Percentiles rank a stretch among this genome's conserved stretches.
Evolutionary conservation across 257 asterid species (phyloP).

Genomic region (Petunia axillaris): DNA sequence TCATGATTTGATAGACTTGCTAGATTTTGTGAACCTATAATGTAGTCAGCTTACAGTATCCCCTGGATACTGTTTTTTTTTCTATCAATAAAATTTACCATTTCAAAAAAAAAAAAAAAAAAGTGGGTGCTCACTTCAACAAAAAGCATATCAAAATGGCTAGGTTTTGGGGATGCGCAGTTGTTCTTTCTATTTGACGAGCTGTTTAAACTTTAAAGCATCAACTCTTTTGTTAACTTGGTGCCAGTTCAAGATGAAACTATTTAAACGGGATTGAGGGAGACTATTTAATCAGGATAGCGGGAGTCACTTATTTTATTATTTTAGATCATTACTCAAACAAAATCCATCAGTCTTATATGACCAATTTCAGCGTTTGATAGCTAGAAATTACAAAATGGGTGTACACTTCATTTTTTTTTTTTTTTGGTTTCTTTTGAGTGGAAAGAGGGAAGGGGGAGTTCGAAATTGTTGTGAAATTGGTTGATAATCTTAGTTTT

Average conservation of each 20-base stretch:
- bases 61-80: too few relatives aligned
- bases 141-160: slow-evolving; percentile 4
- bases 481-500: not conserved
- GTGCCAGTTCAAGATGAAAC: not conserved
- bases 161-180: not conserved
- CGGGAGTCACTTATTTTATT: not conserved
- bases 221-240: not conserved
- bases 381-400: slow-evolving; percentile 6
- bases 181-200: not conserved
- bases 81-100: too few relatives aligned
- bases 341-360: slow-evolving; percentile 5
- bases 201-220: not conserved
- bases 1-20: too few relatives aligned
- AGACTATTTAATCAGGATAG: not conserved
- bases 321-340: not conserved
- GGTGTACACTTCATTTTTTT: not conserved
- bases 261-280: not conserved
- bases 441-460: not conserved
- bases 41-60: too few relatives aligned
- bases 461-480: not conserved
- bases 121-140: too few relatives aligned
- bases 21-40: too few relatives aligned
- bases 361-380: slow-evolving; percentile 16
- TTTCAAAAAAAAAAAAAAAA: too few relatives aligned
- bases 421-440: not conserved